Evolutionary conservation across 306 rosid species (phyloP).

Genomic region (Sphenostylis stenocarpa): DNA sequence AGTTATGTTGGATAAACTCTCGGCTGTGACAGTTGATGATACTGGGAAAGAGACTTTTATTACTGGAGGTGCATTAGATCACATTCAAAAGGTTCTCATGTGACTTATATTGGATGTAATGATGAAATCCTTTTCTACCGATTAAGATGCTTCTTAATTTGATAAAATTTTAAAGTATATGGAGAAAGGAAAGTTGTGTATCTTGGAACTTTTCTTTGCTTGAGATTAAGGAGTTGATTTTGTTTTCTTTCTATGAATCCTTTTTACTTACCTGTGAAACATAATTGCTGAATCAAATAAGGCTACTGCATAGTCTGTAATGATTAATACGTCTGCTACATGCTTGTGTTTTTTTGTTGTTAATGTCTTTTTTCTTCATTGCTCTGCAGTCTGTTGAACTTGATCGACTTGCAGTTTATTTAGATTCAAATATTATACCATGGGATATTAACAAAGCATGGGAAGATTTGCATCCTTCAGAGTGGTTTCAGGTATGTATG

Average conservation of each 20-base stretch:
- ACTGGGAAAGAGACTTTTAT: conserved; percentile 84
- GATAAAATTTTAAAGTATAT: neutral
- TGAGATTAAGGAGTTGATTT: conserved; percentile 20
- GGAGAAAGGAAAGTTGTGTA: neutral
- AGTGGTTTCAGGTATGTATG: conserved; percentile 83
- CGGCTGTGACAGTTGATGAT: conserved; percentile 86
- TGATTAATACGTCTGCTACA: conserved; percentile 9
- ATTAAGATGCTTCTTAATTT: conserved; percentile 26
- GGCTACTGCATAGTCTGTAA: neutral
- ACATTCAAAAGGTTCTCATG: conserved; percentile 72
- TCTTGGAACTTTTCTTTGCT: conserved; percentile 13
- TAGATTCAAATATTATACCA: conserved; percentile 80
- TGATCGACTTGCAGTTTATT: conserved; percentile 81
- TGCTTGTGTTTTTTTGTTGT: conserved; percentile 22
- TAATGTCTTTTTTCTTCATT: conserved; percentile 33
- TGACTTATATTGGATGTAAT: conserved; percentile 23
- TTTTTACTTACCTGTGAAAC: conserved; percentile 27
- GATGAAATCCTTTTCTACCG: conserved; percentile 17
- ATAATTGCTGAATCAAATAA: conserved; percentile 22
- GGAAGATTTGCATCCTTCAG: conserved; percentile 90
- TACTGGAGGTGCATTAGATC: conserved; percentile 81
- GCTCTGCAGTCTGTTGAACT: conserved; percentile 83
- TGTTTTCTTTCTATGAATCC: conserved; percentile 20
- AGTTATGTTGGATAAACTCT: conserved; percentile 83
- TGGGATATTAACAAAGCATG: conserved; percentile 80